Percentiles rank a stretch among this genome's conserved stretches.
Evolutionary conservation across 129 eudicot species (phyloP).

Genomic region (Tagetes erecta): DNA sequence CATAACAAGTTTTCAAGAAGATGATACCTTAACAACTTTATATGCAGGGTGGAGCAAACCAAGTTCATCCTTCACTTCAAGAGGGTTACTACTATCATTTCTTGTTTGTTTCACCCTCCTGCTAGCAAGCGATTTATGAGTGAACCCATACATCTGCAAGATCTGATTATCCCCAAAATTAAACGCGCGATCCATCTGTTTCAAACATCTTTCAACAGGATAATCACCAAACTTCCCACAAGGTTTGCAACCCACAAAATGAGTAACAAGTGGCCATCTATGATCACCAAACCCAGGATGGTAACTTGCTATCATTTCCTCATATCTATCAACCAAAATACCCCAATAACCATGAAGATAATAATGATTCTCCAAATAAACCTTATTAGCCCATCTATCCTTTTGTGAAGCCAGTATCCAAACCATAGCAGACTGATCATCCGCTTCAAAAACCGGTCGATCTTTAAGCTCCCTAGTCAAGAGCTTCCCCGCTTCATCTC

Average conservation of each 20-base stretch:
- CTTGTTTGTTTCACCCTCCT: slow-evolving; percentile 59
- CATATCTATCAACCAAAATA: slow-evolving; percentile 81
- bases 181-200: slow-evolving; percentile 89
- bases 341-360: slow-evolving; percentile 95
- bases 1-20: slow-evolving; percentile 40
- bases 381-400: slow-evolving; percentile 78
- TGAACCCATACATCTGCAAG: slow-evolving; percentile 86
- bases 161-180: slow-evolving; percentile 90
- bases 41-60: slow-evolving; percentile 80
- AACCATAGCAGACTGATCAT: too few species aligned
- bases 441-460: too few species aligned
- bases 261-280: slow-evolving; percentile 94
- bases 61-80: slow-evolving; percentile 66
- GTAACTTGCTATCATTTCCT: slow-evolving; percentile 72
- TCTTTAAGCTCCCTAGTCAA: too few species aligned
- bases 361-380: slow-evolving; percentile 74
- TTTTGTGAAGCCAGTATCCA: slow-evolving; percentile 63
- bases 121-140: slow-evolving; percentile 70
- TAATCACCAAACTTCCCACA: slow-evolving; percentile 91
- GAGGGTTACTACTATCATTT: slow-evolving; percentile 74
- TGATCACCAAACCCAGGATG: slow-evolving; percentile 92
- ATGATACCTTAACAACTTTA: slow-evolving; percentile 65
- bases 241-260: slow-evolving; percentile 95
- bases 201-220: slow-evolving; percentile 89
- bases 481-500: too few species aligned